Evolutionary conservation across 202 grass and related monocot genomes (phyloP), one percentile per base, ranked within the genome.

Genomic region (Bolboschoenoplectus hybrid): DNA sequence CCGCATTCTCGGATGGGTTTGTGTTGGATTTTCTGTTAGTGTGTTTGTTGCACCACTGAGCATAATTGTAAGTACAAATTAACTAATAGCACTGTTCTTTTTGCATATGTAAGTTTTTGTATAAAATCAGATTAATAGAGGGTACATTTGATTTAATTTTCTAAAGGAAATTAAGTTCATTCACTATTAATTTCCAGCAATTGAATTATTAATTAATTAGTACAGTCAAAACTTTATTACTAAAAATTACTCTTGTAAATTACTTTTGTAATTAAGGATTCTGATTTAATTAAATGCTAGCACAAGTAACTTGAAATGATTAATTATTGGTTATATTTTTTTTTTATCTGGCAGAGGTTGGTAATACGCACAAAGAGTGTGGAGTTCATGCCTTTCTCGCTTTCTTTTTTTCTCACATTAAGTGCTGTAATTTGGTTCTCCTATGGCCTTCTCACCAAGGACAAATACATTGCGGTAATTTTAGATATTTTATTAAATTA

Each of bases 331-430:
- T 46, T 50, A 60, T 39, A 26, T 26, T 26, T 26, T 0, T n/a
- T 57, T 85, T 65, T 38, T 6, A 1, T 49, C 64, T 38, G 77
- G 83, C 91, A 97, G 95, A 88, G 92, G 64, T 89, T 90, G 69
- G 97, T 99, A 49, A 92, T 99, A 81, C 89, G 89, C 13, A 98
- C 96, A 67, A 96, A 96, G 90, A 98, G 96, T 87, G 93, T 98
- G 78, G 96, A 98, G 90, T 98, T 95, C 93, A 98, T 96, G 96
- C 96, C 96, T 20, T 90, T 98, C 88, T 90, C 87, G 50, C 88
- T 96, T 7, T 96, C 97, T 63, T 90, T 99, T 80, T 94, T 89
- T 89, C 90, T 96, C 81, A 91, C 93, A n/a, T 14, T 96, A 5
- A 94, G 89, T 87, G 92, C 93, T 0, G 82, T 90, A 44, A 69